These are phyloP conservation scores for Ophiostoma sp. DNA, from an alignment of 2,329 filamentous ascomycete species.

Conservation along the genomic window DNA sequence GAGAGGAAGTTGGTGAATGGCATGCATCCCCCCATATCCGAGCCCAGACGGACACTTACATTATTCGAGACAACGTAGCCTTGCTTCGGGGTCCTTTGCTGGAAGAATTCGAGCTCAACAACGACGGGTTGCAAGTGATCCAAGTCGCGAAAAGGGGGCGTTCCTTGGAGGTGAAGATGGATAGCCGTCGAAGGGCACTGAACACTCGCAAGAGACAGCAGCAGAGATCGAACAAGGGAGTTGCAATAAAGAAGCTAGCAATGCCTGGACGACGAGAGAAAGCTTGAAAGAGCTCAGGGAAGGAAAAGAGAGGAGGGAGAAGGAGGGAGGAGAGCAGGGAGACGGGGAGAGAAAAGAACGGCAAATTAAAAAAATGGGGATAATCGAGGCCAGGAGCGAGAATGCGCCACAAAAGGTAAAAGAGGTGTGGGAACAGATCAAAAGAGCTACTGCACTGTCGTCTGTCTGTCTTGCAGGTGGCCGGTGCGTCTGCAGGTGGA, in stretches of 20 bases:
- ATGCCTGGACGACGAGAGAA: slow-evolving; percentile 8
- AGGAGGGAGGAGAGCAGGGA: background rate
- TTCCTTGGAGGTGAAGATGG: background rate
- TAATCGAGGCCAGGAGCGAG: slow-evolving; percentile 15
- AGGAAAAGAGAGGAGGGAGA: slow-evolving; percentile 16
- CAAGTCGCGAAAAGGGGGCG: background rate
- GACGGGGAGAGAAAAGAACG: slow-evolving; percentile 4
- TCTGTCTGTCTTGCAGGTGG: slow-evolving; percentile 8
- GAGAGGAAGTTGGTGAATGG: background rate
- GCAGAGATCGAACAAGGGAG: slow-evolving; percentile 3
- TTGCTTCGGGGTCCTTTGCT: background rate
- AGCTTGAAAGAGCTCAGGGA: slow-evolving; percentile 15
- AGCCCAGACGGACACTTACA: background rate
- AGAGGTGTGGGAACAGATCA: slow-evolving; percentile 14
- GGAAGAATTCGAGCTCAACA: background rate
- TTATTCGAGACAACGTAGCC: background rate
- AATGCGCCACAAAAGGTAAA: slow-evolving; percentile 17
- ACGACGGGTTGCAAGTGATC: background rate
- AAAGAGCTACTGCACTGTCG: background rate
- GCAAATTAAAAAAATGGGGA: slow-evolving; percentile 21
- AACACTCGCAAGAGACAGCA: background rate
- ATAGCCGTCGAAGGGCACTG: background rate
- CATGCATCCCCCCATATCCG: background rate
- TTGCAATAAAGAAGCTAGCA: slow-evolving; percentile 13
- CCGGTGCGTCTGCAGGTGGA: slow-evolving; percentile 2